A percentile compares a stretch with the other conserved stretches of the same genome.
These are phyloP conservation scores for Dactylis glomerata DNA, from an alignment of 176 grass and related monocot genomes.

Conservation along the genomic window DNA sequence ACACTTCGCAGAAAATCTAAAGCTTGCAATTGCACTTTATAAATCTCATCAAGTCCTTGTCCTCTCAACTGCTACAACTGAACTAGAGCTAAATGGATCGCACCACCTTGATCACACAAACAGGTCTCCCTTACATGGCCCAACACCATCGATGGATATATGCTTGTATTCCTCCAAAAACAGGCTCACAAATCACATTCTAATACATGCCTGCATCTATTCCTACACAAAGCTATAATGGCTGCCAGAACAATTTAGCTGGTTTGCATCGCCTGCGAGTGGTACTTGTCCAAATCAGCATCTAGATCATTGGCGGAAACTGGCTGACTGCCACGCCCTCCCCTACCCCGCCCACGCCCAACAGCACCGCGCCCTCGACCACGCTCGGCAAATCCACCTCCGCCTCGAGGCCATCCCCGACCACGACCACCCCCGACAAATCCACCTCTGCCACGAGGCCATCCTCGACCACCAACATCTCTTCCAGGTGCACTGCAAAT, in stretches of 20 bases:
- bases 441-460: conserved; percentile 28
- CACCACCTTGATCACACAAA: neutral
- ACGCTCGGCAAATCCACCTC: neutral
- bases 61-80: neutral
- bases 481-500: conserved; percentile 28
- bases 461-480: conserved; percentile 17
- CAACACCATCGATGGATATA: neutral
- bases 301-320: conserved; percentile 53
- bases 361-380: conserved; percentile 17
- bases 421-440: conserved; percentile 2
- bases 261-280: conserved; percentile 31
- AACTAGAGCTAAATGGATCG: neutral
- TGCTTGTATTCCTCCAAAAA: neutral
- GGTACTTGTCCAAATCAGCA: conserved; percentile 58
- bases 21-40: neutral
- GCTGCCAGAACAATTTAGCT: conserved; percentile 22
- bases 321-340: conserved; percentile 5
- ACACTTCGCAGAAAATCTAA: neutral
- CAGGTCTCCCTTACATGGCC: neutral
- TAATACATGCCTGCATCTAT: conserved; percentile 12
- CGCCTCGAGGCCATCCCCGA: conserved; percentile 25
- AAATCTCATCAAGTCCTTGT: neutral
- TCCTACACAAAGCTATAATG: conserved; percentile 11
- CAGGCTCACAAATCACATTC: neutral
- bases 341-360: conserved; percentile 16